Evolutionary conservation across 1,139 yeast genomes (phyloP), one percentile per base, ranked within the genome.

Genomic region (Pichia sp.): DNA sequence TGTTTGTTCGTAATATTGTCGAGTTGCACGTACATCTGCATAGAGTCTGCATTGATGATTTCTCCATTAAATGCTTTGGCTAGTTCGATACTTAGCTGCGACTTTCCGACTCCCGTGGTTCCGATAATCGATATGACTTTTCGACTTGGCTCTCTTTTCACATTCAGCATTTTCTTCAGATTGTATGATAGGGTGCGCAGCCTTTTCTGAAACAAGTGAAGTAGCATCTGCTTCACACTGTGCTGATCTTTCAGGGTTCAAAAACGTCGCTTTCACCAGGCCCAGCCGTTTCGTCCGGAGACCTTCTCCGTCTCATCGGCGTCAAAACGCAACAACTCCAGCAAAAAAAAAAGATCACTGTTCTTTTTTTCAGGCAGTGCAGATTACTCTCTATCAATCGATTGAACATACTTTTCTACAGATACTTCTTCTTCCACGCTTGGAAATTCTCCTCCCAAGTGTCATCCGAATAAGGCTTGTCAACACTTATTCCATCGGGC

Each of bases 31-130:
- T 93, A 93, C 69, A 93, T 87, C 69, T 95, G 99, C 97, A 93
- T 91, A 3, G 98, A 89, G 67, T 93, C 99, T 0, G 96, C 96
- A 69, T 93, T 93, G 61, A 93, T 87, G 60, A 93, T 78, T 67
- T 95, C 98, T 21, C 99, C 99, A 66, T 84, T 79, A 52, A 87
- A 75, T 22, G 78, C 76, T 58, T 78, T 75, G 8, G 98, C 97
- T 16, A 93, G 68, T 55, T 90, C 95, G 6, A 90, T 83, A 51
- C 87, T 79, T 56, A 85, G 78, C 78, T 90, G 88, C 0, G 97
- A 91, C 65, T 93, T 93, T 0, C 99, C 99, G n/a, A 90, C 98
- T 0, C 99, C 99, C 0, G 99, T 93, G 39, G 97, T 91, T 0
- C 99, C 99, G 2, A 68, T 60, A n/a, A 68, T 63, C 3, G 69